These are phyloP conservation scores for Pistacia integerrima DNA, from an alignment of 345 rosid genomes.

Conservation along the genomic window DNA sequence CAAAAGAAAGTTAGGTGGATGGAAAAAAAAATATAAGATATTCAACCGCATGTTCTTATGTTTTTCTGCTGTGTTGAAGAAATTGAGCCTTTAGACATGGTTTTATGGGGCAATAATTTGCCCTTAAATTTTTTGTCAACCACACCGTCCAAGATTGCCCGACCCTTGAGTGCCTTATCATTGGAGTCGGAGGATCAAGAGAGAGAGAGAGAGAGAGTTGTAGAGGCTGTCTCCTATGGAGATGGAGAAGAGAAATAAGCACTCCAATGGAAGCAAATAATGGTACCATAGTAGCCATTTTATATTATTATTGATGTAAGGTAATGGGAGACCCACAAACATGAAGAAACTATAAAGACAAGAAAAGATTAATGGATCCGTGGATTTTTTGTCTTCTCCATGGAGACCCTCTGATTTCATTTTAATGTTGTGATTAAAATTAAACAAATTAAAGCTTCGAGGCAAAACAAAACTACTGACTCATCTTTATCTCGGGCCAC, in stretches of 20 bases:
- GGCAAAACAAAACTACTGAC: constrained; percentile 26
- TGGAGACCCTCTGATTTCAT: not conserved
- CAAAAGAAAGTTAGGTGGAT: not conserved
- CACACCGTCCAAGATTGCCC: not conserved
- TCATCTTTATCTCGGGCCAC: constrained; percentile 14
- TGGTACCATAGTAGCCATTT: not conserved
- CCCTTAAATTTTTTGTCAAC: constrained; percentile 2
- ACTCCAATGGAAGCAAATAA: not conserved
- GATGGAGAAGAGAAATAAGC: not conserved
- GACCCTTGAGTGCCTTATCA: not conserved
- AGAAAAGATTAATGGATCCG: not conserved
- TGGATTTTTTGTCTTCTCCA: constrained; percentile 14
- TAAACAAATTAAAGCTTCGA: not conserved
- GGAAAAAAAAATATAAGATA: constrained; percentile 3
- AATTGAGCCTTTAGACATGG: not conserved
- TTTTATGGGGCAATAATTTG: constrained; percentile 2
- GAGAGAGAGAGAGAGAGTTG: not conserved
- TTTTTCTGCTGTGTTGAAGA: not conserved
- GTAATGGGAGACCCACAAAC: constrained; percentile 20
- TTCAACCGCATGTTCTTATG: not conserved
- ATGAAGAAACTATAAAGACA: not conserved
- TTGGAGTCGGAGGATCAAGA: not conserved
- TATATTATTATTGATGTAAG: constrained; percentile 8
- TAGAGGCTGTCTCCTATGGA: not conserved
- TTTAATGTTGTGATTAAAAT: constrained; percentile 10